Percentiles rank a stretch among this genome's conserved stretches.
phyloP scores from a whole-genome alignment of 2,329 filamentous ascomycete genomes.

The Nothopassalora personata region DNA sequence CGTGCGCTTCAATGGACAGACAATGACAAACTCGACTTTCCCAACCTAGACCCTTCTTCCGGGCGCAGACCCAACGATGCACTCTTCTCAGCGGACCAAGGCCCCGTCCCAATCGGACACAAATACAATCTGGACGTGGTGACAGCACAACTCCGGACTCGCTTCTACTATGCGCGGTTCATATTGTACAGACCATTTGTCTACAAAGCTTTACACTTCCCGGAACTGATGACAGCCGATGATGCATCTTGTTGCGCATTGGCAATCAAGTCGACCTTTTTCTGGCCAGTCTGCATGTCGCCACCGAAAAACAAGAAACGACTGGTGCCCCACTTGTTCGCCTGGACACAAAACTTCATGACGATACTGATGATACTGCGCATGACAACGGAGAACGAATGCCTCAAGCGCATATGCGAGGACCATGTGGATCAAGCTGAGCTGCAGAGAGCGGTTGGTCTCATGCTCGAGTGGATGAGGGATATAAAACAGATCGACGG shows the following conservation, averaged over 20 bases:
- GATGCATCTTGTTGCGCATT: conserved; percentile 53
- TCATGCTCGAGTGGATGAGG: conserved; percentile 56
- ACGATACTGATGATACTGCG: conserved; percentile 54
- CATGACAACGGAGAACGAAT: conserved; percentile 48
- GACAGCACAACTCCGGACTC: conserved; percentile 52
- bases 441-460: conserved; percentile 45
- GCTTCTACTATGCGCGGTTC: conserved; percentile 56
- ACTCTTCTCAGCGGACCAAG: conserved; percentile 47
- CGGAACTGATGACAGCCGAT: conserved; percentile 49
- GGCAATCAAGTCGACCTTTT: conserved; percentile 53
- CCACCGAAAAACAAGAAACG: conserved; percentile 55
- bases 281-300: conserved; percentile 57
- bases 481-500: conserved; percentile 53
- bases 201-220: conserved; percentile 56
- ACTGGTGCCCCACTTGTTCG: conserved; percentile 54
- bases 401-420: conserved; percentile 47
- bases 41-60: conserved; percentile 25
- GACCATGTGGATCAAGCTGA: conserved; percentile 46
- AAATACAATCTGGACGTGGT: conserved; percentile 53
- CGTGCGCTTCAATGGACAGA: conserved; percentile 54
- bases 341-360: conserved; percentile 59
- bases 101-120: conserved; percentile 42
- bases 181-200: conserved; percentile 55
- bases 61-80: conserved; percentile 27
- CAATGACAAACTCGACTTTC: conserved; percentile 43